Evolutionary conservation across 148 eudicot genomes (phyloP).

Genomic region (Arctostaphylos glauca): DNA sequence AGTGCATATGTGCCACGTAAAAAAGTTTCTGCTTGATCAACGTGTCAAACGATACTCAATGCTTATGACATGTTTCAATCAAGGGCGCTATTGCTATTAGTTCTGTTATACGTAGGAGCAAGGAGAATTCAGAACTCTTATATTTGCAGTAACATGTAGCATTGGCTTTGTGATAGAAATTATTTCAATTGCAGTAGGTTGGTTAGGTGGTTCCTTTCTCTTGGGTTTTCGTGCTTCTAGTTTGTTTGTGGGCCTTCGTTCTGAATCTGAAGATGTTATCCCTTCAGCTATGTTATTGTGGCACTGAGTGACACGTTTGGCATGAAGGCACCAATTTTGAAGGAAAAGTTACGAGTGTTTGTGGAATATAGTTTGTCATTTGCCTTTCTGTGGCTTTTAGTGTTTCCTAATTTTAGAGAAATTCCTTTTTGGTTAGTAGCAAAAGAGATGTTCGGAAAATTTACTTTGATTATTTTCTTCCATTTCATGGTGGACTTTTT

Average conservation of each 20-base stretch:
- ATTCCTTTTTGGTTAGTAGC: neutral
- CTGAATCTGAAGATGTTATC: neutral
- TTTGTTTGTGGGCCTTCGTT: neutral
- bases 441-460: neutral
- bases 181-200: neutral
- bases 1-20: neutral
- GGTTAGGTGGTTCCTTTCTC: neutral
- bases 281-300: neutral
- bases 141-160: neutral
- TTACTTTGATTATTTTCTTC: neutral
- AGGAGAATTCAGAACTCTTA: neutral
- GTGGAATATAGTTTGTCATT: neutral
- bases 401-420: neutral
- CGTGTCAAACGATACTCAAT: neutral
- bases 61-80: neutral
- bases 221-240: neutral
- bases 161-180: neutral
- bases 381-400: neutral
- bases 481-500: neutral
- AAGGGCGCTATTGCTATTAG: neutral
- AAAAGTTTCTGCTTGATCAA: neutral
- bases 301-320: neutral
- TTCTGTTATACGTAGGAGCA: neutral
- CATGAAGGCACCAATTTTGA: neutral
- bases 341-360: neutral